phyloP scores from a whole-genome alignment of 495 filamentous ascomycete genomes.

The Penicillium roqueforti region DNA sequence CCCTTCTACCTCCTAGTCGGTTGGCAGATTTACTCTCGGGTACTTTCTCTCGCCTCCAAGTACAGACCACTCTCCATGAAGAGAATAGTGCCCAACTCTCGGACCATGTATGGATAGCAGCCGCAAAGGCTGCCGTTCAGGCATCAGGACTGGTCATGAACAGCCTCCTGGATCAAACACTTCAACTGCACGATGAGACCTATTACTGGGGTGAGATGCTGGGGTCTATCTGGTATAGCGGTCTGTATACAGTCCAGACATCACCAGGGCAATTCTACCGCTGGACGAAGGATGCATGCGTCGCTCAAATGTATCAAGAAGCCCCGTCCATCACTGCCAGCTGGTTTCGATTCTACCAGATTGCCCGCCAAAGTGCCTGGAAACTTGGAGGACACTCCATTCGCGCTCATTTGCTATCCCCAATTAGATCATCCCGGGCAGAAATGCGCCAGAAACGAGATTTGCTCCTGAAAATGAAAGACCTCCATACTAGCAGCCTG shows the following conservation, averaged over 20 bases:
- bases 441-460: slow-evolving; percentile 67
- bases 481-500: slow-evolving; percentile 78
- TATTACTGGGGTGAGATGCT: slow-evolving; percentile 90
- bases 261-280: slow-evolving; percentile 67
- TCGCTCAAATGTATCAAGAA: slow-evolving; percentile 46
- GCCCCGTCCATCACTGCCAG: slow-evolving; percentile 19
- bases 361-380: slow-evolving; percentile 70
- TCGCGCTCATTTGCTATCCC: slow-evolving; percentile 56
- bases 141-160: slow-evolving; percentile 73
- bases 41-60: slow-evolving; percentile 29
- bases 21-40: slow-evolving; percentile 58
- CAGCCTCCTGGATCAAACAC: slow-evolving; percentile 69
- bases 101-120: slow-evolving; percentile 82
- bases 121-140: slow-evolving; percentile 82
- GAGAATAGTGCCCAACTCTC: slow-evolving; percentile 48
- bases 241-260: slow-evolving; percentile 77
- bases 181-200: slow-evolving; percentile 77
- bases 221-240: slow-evolving; percentile 63
- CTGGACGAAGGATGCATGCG: slow-evolving; percentile 59
- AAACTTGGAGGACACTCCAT: slow-evolving; percentile 54
- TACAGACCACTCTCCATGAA: slow-evolving; percentile 15
- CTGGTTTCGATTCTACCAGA: slow-evolving; percentile 74
- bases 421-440: slow-evolving; percentile 62
- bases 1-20: slow-evolving; percentile 46
- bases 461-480: slow-evolving; percentile 60